Base-by-base conservation (phyloP, 169 alveolate genomes). In the Cystoisospora suis region DNA sequence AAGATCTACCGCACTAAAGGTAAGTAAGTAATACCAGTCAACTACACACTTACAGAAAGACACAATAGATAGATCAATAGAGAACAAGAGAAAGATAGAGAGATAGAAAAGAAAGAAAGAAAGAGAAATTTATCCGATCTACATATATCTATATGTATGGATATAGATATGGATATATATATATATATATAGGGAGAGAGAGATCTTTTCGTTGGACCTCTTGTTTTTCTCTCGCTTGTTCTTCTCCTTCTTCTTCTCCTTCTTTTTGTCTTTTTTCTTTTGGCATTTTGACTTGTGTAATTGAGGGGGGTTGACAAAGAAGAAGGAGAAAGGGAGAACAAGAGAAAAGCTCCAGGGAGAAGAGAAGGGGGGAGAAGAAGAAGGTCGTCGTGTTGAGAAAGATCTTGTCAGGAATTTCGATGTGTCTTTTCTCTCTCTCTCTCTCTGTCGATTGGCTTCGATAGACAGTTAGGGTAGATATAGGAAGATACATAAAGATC, bases 1-100 rank as follows among this genome's bases (percentile, higher is more conserved):
- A 29, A 75, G 94, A 0, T 91, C 94, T 17, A 42, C 92, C 1
- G 89, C 80, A 29, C 75, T 70, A 72, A 91, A 70, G 89, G 94
- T 91, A 65, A 1, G 83, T 23, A 53, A 12, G 12, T 53, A 53
- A 53, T 15, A 23, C 12, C 65, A 23, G 65, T 23, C 29, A 53
- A 53, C 65, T 12, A 12, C 65, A 53, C 29, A 53, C 12, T 15
- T 12, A 53, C 29, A 53, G 65, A 23, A 53, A 53, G 65, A 23
- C 65, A 53, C 29, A 53, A 23, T 15, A 53, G 23, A 23, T 15
- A 53, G 65, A 53, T 53, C 29, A 12, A 53, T 12, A 53, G 23
- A 53, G 23, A 53, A 53, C 65, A 23, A 53, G 65, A 53, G 65
- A 53, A 53, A 53, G 23, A 53, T 12, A 53, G 23, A 53, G 65